These are phyloP conservation scores for Macadamia tetraphylla DNA, from an alignment of 164 flowering plant genomes.

Conservation along the genomic window DNA sequence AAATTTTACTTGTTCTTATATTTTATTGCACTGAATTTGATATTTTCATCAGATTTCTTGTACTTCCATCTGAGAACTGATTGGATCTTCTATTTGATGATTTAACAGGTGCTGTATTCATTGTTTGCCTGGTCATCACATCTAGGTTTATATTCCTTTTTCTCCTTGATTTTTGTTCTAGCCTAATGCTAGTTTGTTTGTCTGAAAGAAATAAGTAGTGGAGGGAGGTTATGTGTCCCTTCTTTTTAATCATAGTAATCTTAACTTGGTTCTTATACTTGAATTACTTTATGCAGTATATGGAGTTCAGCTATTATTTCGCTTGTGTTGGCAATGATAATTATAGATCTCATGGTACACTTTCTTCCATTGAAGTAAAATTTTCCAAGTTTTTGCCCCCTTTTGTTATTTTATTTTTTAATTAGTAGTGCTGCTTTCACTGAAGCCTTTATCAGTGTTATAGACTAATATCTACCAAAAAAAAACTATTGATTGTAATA, in stretches of 20 bases:
- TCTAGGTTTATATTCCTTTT: slow-evolving; percentile 61
- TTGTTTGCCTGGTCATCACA: slow-evolving; percentile 82
- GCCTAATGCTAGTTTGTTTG: neutral
- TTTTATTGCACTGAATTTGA: no score
- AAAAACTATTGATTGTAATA: neutral
- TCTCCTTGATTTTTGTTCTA: slow-evolving; percentile 5
- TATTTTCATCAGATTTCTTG: neutral
- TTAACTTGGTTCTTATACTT: slow-evolving; percentile 4
- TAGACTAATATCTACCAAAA: neutral
- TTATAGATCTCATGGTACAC: slow-evolving; percentile 83
- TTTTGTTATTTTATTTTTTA: neutral
- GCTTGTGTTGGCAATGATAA: slow-evolving; percentile 79
- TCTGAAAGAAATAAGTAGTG: neutral
- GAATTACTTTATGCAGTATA: slow-evolving; percentile 38
- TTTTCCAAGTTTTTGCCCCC: neutral
- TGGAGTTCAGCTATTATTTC: slow-evolving; percentile 93
- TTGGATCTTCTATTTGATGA: slow-evolving; percentile 11
- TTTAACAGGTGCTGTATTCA: slow-evolving; percentile 79
- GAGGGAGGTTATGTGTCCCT: neutral
- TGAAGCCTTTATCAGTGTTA: neutral
- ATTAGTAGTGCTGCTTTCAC: neutral
- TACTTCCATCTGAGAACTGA: slow-evolving; percentile 4
- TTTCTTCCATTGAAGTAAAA: neutral
- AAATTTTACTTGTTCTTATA: neutral
- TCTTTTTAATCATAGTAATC: neutral